A percentile compares a stretch with the other conserved stretches of the same genome.
Conservation (phyloP, 2,329 filamentous ascomycete genomes). For the Bimuria novae-zelandiae region DNA sequence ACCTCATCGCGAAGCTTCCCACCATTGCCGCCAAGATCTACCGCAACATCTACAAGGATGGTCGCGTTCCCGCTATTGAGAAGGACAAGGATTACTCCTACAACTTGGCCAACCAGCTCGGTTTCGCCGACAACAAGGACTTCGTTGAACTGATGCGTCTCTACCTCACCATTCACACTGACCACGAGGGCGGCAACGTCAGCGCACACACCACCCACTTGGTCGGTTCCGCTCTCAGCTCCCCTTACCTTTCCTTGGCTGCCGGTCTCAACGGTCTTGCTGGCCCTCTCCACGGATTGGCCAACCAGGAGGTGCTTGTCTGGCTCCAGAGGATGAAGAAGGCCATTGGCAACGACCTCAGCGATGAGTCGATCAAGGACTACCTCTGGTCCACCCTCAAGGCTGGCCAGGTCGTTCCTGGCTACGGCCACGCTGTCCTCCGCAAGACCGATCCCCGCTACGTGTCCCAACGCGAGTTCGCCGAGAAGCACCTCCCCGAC, state of each 20-base stretch:
- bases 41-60: conserved; percentile 99
- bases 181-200: conserved; percentile 99
- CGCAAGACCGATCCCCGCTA: conserved; percentile 99
- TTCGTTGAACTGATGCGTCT: conserved; percentile 98
- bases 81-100: conserved; percentile 99
- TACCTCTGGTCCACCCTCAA: conserved; percentile 99
- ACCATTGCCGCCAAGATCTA: conserved; percentile 98
- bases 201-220: conserved; percentile 98
- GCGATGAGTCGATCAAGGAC: conserved; percentile 94
- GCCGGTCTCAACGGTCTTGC: conserved; percentile 98
- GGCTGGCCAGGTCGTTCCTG: conserved; percentile 91
- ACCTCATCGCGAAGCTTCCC: conserved; percentile 98
- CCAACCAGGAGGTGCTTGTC: conserved; percentile 99
- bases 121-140: conserved; percentile 91
- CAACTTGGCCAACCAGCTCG: conserved; percentile 99
- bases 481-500: conserved; percentile 88
- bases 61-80: conserved; percentile 93
- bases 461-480: conserved; percentile 97
- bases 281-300: conserved; percentile 96
- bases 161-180: conserved; percentile 99
- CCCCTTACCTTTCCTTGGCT: conserved; percentile 93
- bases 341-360: conserved; percentile 87
- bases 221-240: conserved; percentile 94
- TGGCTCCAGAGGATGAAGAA: conserved; percentile 99
- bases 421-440: conserved; percentile 98